phyloP scores from a whole-genome alignment of 805 yeast species.

The Pichia heedii region DNA sequence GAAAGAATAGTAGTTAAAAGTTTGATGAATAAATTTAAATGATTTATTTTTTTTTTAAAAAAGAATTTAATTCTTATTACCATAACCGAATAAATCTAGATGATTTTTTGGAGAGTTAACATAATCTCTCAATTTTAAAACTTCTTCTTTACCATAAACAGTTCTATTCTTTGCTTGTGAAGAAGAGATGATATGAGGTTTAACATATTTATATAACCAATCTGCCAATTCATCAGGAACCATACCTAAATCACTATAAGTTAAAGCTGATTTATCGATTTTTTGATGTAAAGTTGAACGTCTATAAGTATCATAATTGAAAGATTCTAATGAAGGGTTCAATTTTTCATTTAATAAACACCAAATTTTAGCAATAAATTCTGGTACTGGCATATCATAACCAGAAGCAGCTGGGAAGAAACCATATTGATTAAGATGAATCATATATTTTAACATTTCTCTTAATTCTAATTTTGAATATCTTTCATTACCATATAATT shows the following conservation, averaged over 20 bases:
- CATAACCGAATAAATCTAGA: constrained; percentile 25
- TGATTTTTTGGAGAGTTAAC: constrained; percentile 29
- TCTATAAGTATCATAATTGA: constrained; percentile 66
- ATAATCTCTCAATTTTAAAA: constrained; percentile 27
- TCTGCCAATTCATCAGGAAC: constrained; percentile 45
- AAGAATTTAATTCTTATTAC: constrained; percentile 8
- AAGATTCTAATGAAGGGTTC: constrained; percentile 30
- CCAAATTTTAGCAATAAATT: constrained; percentile 24
- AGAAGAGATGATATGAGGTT: constrained; percentile 27
- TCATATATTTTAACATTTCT: constrained; percentile 51
- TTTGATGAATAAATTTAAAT: too few species aligned
- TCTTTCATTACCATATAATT: constrained; percentile 64
- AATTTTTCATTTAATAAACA: constrained; percentile 33
- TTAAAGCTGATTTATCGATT: constrained; percentile 49
- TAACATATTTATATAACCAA: constrained; percentile 36
- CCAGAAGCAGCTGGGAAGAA: constrained; percentile 31
- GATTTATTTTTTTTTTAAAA: not conserved
- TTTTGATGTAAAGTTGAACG: constrained; percentile 63
- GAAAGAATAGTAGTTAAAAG: constrained; percentile 6
- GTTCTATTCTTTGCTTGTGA: constrained; percentile 31
- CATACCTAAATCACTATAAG: constrained; percentile 67
- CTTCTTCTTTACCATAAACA: constrained; percentile 29
- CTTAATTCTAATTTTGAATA: constrained; percentile 55
- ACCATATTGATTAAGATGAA: constrained; percentile 28
- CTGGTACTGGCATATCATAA: constrained; percentile 33